These are phyloP conservation scores for Diaporthe humulicola DNA, from an alignment of 2,329 filamentous ascomycete species.

Conservation along the genomic window DNA sequence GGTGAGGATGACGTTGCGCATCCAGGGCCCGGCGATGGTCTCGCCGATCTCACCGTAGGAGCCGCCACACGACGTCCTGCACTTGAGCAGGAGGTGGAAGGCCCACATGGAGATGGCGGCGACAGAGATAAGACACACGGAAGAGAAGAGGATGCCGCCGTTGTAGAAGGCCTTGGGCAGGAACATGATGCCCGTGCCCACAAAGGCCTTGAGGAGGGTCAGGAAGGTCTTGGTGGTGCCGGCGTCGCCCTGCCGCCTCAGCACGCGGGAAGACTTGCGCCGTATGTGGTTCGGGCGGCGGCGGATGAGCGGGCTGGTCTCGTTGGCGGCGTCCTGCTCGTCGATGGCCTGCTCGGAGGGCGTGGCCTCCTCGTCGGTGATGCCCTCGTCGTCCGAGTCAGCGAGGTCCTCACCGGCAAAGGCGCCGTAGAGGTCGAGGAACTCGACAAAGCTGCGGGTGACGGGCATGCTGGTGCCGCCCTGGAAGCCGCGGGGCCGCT, in stretches of 20 bases:
- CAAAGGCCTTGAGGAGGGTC: conserved; percentile 82
- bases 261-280: conserved; percentile 45
- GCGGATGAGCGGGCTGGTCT: conserved; percentile 72
- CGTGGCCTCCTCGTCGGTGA: conserved; percentile 37
- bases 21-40: conserved; percentile 72
- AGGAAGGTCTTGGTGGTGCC: conserved; percentile 82
- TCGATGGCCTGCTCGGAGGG: conserved; percentile 58
- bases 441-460: conserved; percentile 80
- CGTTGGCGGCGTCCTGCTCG: conserved; percentile 50
- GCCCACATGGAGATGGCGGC: conserved; percentile 77
- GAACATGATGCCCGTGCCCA: conserved; percentile 87
- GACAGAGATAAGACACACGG: conserved; percentile 74
- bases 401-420: conserved; percentile 81
- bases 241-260: conserved; percentile 69
- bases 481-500: conserved; percentile 44
- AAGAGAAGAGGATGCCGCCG: conserved; percentile 82
- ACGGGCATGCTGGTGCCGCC: conserved; percentile 58
- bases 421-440: conserved; percentile 80
- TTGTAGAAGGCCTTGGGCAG: conserved; percentile 84
- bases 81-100: conserved; percentile 79
- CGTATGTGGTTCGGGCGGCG: conserved; percentile 67
- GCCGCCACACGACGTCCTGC: conserved; percentile 71
- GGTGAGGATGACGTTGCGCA: conserved; percentile 75
- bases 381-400: conserved; percentile 71
- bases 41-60: conserved; percentile 82